Conservation (phyloP, 2,329 filamentous ascomycete species). For the Diaporthe amygdali region DNA sequence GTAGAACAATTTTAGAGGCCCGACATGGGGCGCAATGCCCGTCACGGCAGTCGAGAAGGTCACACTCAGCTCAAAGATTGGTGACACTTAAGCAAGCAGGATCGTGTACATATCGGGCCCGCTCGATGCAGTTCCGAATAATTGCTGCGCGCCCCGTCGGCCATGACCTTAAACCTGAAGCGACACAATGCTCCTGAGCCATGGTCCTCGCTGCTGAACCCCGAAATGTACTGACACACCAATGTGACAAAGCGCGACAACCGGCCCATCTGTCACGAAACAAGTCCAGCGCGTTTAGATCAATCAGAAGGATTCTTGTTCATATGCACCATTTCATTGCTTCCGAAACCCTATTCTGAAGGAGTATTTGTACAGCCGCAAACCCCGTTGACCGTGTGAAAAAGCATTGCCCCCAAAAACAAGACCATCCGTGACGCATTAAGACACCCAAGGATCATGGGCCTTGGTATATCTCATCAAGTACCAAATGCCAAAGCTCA, state of each 20-base stretch:
- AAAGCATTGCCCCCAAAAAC: constrained; percentile 68
- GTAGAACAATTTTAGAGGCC: neutral
- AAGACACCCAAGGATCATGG: constrained; percentile 60
- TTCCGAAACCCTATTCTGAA: constrained; percentile 67
- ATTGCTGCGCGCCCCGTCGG: neutral
- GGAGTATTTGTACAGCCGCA: constrained; percentile 74
- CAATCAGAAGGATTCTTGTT: constrained; percentile 31
- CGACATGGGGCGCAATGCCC: neutral
- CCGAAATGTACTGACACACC: neutral
- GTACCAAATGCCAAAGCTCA: constrained; percentile 62
- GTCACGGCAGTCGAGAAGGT: neutral
- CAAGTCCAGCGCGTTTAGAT: neutral
- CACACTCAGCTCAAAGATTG: neutral
- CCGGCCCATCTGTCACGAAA: neutral
- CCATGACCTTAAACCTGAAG: neutral
- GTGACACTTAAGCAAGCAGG: too few species aligned
- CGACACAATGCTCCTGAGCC: neutral
- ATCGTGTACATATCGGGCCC: too few species aligned
- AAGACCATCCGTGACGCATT: constrained; percentile 75
- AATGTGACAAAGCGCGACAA: neutral
- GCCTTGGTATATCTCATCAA: constrained; percentile 59
- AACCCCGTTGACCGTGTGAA: constrained; percentile 73
- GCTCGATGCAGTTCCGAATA: too few species aligned
- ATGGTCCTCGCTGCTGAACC: neutral
- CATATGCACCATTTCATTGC: constrained; percentile 68